Percentiles rank a stretch among this genome's conserved stretches.
Conservation (phyloP, 2,329 filamentous ascomycete species). For the Cadophora malorum region DNA sequence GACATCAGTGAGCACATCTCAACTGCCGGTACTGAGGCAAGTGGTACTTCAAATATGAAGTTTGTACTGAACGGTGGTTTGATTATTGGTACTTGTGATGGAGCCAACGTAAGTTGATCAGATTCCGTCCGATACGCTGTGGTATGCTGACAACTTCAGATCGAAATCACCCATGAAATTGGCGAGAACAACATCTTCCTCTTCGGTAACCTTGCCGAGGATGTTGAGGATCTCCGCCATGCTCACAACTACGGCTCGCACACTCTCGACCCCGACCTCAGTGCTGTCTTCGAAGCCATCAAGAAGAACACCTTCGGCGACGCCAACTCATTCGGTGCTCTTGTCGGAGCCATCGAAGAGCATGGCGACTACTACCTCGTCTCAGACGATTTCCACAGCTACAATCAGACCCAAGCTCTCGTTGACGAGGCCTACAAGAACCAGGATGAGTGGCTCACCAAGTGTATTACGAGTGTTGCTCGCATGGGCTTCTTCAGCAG, state of each 20-base stretch:
- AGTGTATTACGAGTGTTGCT: slow-evolving; percentile 86
- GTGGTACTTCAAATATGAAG: slow-evolving; percentile 98
- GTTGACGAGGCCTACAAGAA: slow-evolving; percentile 93
- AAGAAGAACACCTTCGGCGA: slow-evolving; percentile 82
- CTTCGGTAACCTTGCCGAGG: slow-evolving; percentile 93
- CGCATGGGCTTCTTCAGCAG: slow-evolving; percentile 98
- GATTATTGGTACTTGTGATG: slow-evolving; percentile 97
- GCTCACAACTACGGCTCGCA: slow-evolving; percentile 84
- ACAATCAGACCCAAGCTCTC: slow-evolving; percentile 86
- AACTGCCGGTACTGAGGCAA: slow-evolving; percentile 91
- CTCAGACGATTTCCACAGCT: slow-evolving; percentile 96
- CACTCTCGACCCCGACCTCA: slow-evolving; percentile 76
- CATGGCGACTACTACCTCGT: slow-evolving; percentile 98
- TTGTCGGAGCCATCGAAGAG: slow-evolving; percentile 84
- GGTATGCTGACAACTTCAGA: slow-evolving; percentile 54
- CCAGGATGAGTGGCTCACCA: slow-evolving; percentile 90
- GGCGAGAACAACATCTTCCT: slow-evolving; percentile 98
- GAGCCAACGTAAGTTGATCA: slow-evolving; percentile 79
- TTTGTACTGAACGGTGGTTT: slow-evolving; percentile 97
- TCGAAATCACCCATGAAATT: slow-evolving; percentile 97
- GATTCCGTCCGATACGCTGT: neutral
- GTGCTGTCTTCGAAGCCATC: slow-evolving; percentile 84
- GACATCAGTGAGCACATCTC: slow-evolving; percentile 99
- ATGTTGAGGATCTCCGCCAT: slow-evolving; percentile 95
- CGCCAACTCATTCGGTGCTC: slow-evolving; percentile 76